Evolutionary conservation across 1,284 basidiomycete species (phyloP).

Genomic region (Ceratobasidium sp.): DNA sequence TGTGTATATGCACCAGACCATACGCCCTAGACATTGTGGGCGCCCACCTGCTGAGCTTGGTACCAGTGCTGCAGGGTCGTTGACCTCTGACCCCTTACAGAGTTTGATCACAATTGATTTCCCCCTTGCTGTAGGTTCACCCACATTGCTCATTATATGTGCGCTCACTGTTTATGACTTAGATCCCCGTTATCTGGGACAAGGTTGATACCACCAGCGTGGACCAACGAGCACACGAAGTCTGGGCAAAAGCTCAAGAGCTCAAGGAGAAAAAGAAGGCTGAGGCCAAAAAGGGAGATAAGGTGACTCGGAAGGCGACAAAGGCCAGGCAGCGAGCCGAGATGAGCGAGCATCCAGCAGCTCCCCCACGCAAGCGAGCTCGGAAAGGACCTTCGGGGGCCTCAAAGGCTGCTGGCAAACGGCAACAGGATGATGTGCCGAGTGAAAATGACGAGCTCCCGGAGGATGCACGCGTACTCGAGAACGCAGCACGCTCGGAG

Average conservation of each 20-base stretch:
- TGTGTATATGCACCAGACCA: neutral
- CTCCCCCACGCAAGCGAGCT: neutral
- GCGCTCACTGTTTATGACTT: no score
- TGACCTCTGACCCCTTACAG: conserved; percentile 6
- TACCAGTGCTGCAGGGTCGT: neutral
- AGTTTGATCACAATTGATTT: neutral
- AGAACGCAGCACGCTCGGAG: neutral
- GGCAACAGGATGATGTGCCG: neutral
- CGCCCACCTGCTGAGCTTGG: neutral
- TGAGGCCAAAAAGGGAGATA: neutral
- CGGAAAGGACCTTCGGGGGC: neutral
- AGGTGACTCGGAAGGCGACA: neutral
- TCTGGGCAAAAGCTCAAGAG: neutral
- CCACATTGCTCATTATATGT: no score
- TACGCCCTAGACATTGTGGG: neutral
- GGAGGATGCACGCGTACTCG: neutral
- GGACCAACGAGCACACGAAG: neutral
- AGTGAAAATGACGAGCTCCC: neutral
- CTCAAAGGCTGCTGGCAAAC: no score
- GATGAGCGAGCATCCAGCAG: no score
- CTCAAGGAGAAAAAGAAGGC: conserved; percentile 5
- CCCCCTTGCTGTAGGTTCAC: conserved; percentile 18
- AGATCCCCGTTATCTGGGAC: conserved; percentile 28
- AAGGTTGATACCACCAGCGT: neutral
- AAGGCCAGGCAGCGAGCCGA: neutral